Base-by-base conservation (phyloP, 768 basidiomycete species). In the Tremella fuciformis region DNA sequence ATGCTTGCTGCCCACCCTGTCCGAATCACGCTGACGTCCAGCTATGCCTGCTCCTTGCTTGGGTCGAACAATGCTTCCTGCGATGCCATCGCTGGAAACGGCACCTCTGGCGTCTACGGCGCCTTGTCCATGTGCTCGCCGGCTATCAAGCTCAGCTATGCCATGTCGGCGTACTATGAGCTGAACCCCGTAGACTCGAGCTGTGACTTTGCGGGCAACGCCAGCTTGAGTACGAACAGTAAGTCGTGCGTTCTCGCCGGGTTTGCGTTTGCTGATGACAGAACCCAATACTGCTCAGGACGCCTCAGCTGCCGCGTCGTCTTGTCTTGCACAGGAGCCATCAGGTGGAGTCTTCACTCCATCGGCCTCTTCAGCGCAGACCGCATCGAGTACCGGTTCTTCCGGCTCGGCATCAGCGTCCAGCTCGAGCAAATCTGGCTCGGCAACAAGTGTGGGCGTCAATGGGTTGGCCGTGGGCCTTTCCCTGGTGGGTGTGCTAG, bases 171-270 rank as follows among this genome's bases (percentile, higher is more conserved):
- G 58, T 91, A 83, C 75, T 93, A 86, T 71, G 84, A 88, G 68
- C 83, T 83, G 55, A 82, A 82, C 74, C 82, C 83, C 61, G 78
- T 85, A 54, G 70, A 79, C 7, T 79, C 82, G 52, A 81, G 88
- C 8, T 94, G 91, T 78, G 83, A 82, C 79, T 94, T 96, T 73
- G 76, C 77, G 53, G 90, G 91, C 8, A 96, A 96, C 71, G 91
- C 85, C 4, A 89, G 88, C 15, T 80, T 89, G 63, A 62, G 60
- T 18, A 29, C 54, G 13, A 63, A 64, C 18, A 50, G 74, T 76
- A 59, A 74, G 74, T 73, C 16, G 13, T 3, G 49, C 8, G 7
- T 29, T 13, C 51, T 34, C 15, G 26, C n/a, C n/a, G 26, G 22
- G 11, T 9, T 34, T 15, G 46, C 39, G 22, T 11, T 52, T 42